A percentile compares a stretch with the other conserved stretches of the same genome.
Evolutionary conservation across 2,329 filamentous ascomycete species (phyloP).

Genomic region (Verticillium albo-atrum): DNA sequence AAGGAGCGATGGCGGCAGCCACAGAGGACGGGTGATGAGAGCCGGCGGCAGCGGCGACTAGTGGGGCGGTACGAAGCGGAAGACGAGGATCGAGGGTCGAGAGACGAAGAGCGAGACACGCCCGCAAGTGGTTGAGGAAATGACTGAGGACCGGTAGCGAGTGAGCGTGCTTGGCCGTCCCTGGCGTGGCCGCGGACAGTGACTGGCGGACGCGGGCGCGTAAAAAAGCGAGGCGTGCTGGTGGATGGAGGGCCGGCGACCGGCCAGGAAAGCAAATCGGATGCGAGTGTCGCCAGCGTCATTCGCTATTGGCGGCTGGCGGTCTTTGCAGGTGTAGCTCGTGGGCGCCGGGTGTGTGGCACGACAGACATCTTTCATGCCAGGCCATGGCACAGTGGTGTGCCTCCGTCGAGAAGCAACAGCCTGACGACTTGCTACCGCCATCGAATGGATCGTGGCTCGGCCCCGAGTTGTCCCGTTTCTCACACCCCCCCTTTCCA

Average conservation of each 20-base stretch:
- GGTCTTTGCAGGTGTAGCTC: background rate
- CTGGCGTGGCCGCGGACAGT: background rate
- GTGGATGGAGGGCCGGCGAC: slow-evolving; percentile 34
- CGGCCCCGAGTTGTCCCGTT: background rate
- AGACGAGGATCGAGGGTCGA: background rate
- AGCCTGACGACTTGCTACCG: background rate
- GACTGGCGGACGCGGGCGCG: slow-evolving; percentile 33
- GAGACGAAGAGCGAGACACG: background rate
- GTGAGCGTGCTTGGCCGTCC: background rate
- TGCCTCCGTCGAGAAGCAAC: slow-evolving; percentile 5
- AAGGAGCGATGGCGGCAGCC: background rate
- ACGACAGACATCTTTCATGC: background rate
- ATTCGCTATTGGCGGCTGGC: slow-evolving; percentile 34
- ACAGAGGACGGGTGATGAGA: background rate
- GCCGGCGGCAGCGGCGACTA: slow-evolving; percentile 5
- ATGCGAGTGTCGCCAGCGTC: slow-evolving; percentile 29
- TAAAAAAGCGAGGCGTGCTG: slow-evolving; percentile 41
- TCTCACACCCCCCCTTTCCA: background rate
- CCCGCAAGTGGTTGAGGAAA: background rate
- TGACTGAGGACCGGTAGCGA: background rate
- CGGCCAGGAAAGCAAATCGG: slow-evolving; percentile 43
- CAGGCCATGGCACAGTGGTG: slow-evolving; percentile 6
- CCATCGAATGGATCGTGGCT: background rate
- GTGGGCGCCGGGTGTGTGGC: background rate
- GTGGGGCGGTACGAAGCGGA: slow-evolving; percentile 31